Percentiles rank a stretch among this genome's conserved stretches.
Conservation (phyloP, 306 rosid species). For the Glycine tomentella region DNA sequence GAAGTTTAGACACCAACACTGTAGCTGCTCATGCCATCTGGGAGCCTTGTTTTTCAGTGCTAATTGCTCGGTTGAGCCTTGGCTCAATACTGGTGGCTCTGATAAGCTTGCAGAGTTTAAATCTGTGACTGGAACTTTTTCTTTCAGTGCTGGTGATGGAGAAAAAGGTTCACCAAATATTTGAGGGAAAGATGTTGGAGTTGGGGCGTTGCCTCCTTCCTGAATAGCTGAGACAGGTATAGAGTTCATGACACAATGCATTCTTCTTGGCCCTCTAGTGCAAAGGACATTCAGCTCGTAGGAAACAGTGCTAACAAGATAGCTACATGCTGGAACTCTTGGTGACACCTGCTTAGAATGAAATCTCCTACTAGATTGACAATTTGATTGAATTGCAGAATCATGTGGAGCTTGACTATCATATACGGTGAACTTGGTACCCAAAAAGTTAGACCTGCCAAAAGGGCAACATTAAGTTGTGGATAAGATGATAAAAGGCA, state of each 20-base stretch:
- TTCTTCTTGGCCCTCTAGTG: conserved; percentile 78
- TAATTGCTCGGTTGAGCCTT: conserved; percentile 56
- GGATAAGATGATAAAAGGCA: conserved; percentile 14
- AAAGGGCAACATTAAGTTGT: conserved; percentile 38
- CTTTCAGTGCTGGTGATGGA: conserved; percentile 50
- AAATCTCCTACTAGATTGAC: conserved; percentile 62
- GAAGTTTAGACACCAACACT: conserved; percentile 93
- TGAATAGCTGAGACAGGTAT: conserved; percentile 75
- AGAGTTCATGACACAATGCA: conserved; percentile 73
- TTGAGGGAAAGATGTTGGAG: conserved; percentile 60
- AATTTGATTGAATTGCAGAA: conserved; percentile 44
- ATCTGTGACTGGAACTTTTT: conserved; percentile 52
- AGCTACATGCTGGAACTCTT: conserved; percentile 74
- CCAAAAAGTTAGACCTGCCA: conserved; percentile 84
- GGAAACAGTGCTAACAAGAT: conserved; percentile 59
- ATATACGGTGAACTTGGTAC: conserved; percentile 72
- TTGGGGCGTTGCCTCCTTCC: conserved; percentile 82
- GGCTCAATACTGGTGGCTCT: conserved; percentile 39
- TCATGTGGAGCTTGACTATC: conserved; percentile 69
- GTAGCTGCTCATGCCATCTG: conserved; percentile 92
- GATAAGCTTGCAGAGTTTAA: conserved; percentile 48
- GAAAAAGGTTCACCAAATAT: conserved; percentile 51
- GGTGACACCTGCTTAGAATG: conserved; percentile 76
- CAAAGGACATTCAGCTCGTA: conserved; percentile 77
- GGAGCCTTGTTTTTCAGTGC: conserved; percentile 82